phyloP scores from a whole-genome alignment of 345 rosid genomes.

The Raphanus raphanistrum region DNA sequence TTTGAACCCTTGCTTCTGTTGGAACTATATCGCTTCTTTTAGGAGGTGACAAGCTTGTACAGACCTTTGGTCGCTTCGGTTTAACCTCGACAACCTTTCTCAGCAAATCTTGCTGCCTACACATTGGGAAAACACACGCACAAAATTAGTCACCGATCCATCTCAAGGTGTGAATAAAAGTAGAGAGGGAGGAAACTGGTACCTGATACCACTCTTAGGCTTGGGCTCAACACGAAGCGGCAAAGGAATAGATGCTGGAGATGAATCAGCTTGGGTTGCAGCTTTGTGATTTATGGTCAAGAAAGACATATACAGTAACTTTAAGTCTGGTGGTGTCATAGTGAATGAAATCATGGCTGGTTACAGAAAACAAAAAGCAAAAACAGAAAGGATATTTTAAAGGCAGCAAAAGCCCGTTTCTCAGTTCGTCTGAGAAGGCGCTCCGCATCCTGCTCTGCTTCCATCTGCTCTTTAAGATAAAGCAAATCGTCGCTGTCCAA shows the following conservation, averaged over 20 bases:
- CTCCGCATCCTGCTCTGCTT: conserved; percentile 98
- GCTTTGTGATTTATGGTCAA: conserved; percentile 75
- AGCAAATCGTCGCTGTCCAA: conserved; percentile 98
- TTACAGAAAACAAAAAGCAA: neutral
- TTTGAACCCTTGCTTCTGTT: conserved; percentile 29
- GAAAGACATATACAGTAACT: conserved; percentile 31
- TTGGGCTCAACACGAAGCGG: conserved; percentile 94
- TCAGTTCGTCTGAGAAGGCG: conserved; percentile 94
- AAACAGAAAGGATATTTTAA: conserved; percentile 80
- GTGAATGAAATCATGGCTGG: neutral
- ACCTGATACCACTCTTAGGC: conserved; percentile 96
- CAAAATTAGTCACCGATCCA: neutral
- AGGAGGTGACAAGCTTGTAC: conserved; percentile 36
- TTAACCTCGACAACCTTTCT: conserved; percentile 87
- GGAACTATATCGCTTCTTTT: conserved; percentile 37
- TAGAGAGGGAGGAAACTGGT: neutral
- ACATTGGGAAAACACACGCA: neutral
- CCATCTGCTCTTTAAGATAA: conserved; percentile 99
- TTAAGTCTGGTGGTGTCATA: neutral
- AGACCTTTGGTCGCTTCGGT: conserved; percentile 63
- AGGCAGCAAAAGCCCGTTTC: conserved; percentile 96
- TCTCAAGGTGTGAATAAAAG: neutral
- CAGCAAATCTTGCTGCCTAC: conserved; percentile 88
- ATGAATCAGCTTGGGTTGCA: conserved; percentile 90
- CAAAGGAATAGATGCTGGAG: conserved; percentile 78